phyloP scores from a whole-genome alignment of 2,329 filamentous ascomycete species.

The Diplodia corticola region DNA sequence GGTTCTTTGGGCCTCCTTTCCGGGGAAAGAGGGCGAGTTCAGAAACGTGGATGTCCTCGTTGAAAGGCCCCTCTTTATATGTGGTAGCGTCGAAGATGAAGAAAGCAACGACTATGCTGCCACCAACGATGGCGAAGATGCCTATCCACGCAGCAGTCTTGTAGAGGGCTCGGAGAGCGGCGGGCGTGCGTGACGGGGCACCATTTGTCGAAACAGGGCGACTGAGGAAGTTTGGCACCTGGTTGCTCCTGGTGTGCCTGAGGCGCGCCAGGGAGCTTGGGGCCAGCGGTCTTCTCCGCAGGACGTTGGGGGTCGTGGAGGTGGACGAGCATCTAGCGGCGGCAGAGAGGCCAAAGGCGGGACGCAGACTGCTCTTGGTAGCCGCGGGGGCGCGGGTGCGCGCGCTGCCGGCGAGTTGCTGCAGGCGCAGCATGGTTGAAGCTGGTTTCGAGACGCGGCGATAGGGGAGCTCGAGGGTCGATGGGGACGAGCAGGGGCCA shows the following conservation, averaged over 20 bases:
- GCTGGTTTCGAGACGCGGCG: neutral
- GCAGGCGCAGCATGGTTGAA: conserved; percentile 22
- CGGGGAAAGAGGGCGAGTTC: conserved; percentile 77
- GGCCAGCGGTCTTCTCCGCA: conserved; percentile 13
- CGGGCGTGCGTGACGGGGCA: conserved; percentile 36
- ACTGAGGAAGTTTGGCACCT: conserved; percentile 10
- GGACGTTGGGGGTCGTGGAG: neutral
- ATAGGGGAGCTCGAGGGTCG: neutral
- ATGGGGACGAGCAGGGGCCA: neutral
- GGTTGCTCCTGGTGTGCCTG: neutral
- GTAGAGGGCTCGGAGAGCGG: conserved; percentile 58
- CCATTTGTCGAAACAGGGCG: conserved; percentile 36
- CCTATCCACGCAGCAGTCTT: conserved; percentile 72
- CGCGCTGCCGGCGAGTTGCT: conserved; percentile 16
- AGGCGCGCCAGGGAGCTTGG: neutral
- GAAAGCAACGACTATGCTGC: conserved; percentile 73
- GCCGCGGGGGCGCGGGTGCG: neutral
- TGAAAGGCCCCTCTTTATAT: conserved; percentile 70
- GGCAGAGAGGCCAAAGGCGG: neutral
- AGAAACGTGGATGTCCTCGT: conserved; percentile 78
- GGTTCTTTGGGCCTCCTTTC: conserved; percentile 87
- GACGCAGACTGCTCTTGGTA: neutral
- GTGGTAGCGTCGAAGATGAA: conserved; percentile 94
- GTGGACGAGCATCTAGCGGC: conserved; percentile 1
- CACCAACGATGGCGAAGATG: conserved; percentile 70